Evolutionary conservation across 352 stramenopile genomes (phyloP).

Genomic region (Phytophthora tubulina): DNA sequence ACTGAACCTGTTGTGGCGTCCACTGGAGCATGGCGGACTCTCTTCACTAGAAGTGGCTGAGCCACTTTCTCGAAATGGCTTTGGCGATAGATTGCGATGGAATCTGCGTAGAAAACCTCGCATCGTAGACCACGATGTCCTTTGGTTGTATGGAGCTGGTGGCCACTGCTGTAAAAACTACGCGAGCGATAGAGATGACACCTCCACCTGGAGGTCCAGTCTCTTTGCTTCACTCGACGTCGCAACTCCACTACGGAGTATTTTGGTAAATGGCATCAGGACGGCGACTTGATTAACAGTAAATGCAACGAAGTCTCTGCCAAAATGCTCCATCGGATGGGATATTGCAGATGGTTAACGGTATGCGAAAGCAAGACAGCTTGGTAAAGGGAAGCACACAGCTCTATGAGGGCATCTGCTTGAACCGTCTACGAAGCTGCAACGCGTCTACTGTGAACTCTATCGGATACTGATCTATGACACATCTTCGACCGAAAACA

Average conservation of each 20-base stretch:
- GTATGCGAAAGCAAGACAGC: constrained; percentile 16
- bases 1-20: constrained; percentile 18
- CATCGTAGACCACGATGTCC: constrained; percentile 7
- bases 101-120: constrained; percentile 36
- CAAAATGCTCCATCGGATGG: constrained; percentile 15
- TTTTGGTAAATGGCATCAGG: constrained; percentile 30
- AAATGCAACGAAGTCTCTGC: constrained; percentile 17
- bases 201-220: too few species aligned
- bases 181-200: too few species aligned
- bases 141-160: constrained; percentile 2
- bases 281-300: constrained; percentile 5
- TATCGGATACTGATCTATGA: too few species aligned
- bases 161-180: not conserved
- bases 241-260: constrained; percentile 29
- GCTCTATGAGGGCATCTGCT: constrained; percentile 23
- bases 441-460: too few species aligned
- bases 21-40: constrained; percentile 8
- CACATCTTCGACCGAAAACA: not conserved
- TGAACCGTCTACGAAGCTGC: too few species aligned
- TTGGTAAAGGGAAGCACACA: constrained; percentile 3
- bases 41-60: constrained; percentile 3
- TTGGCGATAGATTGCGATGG: constrained; percentile 14
- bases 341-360: constrained; percentile 21
- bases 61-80: constrained; percentile 4
- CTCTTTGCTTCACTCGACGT: not conserved